These are phyloP conservation scores for Kandelia obovata DNA, from an alignment of 345 rosid genomes.

Conservation along the genomic window DNA sequence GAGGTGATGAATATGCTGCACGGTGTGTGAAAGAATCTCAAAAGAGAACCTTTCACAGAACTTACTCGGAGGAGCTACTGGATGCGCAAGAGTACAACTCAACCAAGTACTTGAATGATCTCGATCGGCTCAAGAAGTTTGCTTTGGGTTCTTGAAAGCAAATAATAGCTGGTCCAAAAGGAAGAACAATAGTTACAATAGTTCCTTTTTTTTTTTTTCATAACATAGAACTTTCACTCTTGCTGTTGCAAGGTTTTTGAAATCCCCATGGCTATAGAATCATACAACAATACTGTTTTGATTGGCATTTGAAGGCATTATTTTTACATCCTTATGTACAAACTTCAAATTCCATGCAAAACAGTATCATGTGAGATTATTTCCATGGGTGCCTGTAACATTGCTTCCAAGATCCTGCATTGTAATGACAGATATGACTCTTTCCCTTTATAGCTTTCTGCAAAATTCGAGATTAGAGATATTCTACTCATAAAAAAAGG, in stretches of 20 bases:
- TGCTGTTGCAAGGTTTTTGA: conserved; percentile 11
- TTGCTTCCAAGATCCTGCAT: conserved; percentile 5
- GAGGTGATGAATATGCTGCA: conserved; percentile 46
- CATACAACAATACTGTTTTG: conserved; percentile 11
- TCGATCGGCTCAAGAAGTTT: conserved; percentile 52
- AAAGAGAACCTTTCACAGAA: conserved; percentile 43
- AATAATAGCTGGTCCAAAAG: not conserved
- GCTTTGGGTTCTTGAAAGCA: conserved; percentile 51
- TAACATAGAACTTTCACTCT: not conserved
- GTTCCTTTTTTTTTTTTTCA: too few relatives aligned
- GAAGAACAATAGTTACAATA: not conserved
- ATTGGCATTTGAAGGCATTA: conserved; percentile 11
- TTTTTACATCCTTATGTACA: not conserved
- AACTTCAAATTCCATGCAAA: conserved; percentile 29
- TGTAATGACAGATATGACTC: not conserved
- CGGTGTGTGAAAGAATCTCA: conserved; percentile 29
- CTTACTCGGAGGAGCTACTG: conserved; percentile 61
- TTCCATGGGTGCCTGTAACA: conserved; percentile 19
- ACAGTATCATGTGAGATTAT: conserved; percentile 11
- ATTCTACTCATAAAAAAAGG: too few relatives aligned
- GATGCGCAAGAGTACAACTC: conserved; percentile 77
- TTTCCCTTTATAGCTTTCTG: not conserved
- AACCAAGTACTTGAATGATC: conserved; percentile 54
- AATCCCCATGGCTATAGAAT: conserved; percentile 1
- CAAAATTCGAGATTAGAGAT: too few relatives aligned